Conservation (phyloP, 441 rosid genomes). For the Flueggea neowawraea region DNA sequence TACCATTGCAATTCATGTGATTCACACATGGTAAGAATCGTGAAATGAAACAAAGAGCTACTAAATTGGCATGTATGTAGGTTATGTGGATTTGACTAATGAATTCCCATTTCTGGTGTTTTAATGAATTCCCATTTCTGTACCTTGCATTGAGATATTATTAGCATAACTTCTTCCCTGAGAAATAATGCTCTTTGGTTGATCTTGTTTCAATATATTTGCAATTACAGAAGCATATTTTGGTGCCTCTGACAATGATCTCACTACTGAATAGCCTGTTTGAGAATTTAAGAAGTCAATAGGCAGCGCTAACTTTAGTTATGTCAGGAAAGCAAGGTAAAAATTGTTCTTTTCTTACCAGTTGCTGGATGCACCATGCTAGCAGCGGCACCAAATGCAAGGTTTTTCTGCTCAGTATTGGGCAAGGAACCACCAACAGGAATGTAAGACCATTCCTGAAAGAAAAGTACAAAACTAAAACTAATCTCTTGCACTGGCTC, state of each 20-base stretch:
- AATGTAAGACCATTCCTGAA: constrained; percentile 98
- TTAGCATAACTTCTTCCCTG: constrained; percentile 31
- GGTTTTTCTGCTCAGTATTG: constrained; percentile 87
- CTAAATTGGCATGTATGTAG: neutral
- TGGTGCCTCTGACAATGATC: constrained; percentile 98
- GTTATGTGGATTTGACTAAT: neutral
- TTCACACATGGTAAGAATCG: too few species aligned
- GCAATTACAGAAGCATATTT: constrained; percentile 86
- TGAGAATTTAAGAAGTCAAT: constrained; percentile 10
- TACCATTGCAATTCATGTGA: constrained; percentile 3
- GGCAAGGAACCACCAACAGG: constrained; percentile 99
- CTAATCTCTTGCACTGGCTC: neutral
- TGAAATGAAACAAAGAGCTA: neutral
- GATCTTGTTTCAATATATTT: constrained; percentile 48
- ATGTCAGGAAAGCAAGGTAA: constrained; percentile 6
- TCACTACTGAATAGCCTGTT: constrained; percentile 94
- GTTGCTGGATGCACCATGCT: constrained; percentile 99
- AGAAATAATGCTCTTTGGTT: constrained; percentile 28
- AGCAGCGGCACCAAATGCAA: constrained; percentile 98
- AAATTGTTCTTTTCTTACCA: constrained; percentile 35
- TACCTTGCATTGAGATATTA: constrained; percentile 90
- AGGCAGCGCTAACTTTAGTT: constrained; percentile 12
- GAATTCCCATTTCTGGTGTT: neutral
- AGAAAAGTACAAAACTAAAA: constrained; percentile 10
- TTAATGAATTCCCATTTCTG: neutral